A percentile compares a stretch with the other conserved stretches of the same genome.
phyloP scores from a whole-genome alignment of 768 basidiomycete genomes.

The Flagelloscypha sp. region DNA sequence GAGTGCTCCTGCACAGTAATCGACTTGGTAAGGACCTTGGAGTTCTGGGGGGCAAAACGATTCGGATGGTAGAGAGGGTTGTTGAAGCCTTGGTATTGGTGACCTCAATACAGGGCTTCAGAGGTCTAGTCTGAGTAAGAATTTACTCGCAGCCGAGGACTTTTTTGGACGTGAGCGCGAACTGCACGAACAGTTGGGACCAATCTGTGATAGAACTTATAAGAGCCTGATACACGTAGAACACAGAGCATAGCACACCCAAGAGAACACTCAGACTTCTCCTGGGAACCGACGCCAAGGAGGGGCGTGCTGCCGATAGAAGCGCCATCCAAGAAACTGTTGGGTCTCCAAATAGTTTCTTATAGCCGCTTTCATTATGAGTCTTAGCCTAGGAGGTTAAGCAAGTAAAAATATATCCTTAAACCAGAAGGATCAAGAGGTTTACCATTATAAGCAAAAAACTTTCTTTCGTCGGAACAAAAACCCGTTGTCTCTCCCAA shows the following conservation, averaged over 20 bases:
- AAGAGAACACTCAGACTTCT: constrained; percentile 4
- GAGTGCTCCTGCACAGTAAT: too few relatives aligned
- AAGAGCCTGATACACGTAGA: too few relatives aligned
- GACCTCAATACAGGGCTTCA: too few relatives aligned
- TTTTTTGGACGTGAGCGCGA: too few relatives aligned
- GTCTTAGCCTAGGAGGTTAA: constrained; percentile 25
- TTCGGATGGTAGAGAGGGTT: too few relatives aligned
- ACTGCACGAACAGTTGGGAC: too few relatives aligned
- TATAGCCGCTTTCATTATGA: constrained; percentile 30
- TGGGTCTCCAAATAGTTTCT: constrained; percentile 25
- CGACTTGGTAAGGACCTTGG: too few relatives aligned
- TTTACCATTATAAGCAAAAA: constrained; percentile 24
- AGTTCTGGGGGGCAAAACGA: too few relatives aligned
- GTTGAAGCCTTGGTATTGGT: too few relatives aligned
- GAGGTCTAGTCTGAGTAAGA: constrained; percentile 15
- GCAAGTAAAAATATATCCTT: background rate
- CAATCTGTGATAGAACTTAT: too few relatives aligned
- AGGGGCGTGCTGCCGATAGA: background rate
- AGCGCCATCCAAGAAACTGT: constrained; percentile 32
- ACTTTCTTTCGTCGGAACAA: constrained; percentile 26
- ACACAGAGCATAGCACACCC: constrained; percentile 1
- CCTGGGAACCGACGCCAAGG: background rate
- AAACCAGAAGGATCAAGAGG: background rate
- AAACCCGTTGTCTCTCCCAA: constrained; percentile 27
- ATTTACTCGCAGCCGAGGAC: too few relatives aligned